Base-by-base conservation (phyloP, 1,284 basidiomycete genomes). In the Tylopilus sp. region DNA sequence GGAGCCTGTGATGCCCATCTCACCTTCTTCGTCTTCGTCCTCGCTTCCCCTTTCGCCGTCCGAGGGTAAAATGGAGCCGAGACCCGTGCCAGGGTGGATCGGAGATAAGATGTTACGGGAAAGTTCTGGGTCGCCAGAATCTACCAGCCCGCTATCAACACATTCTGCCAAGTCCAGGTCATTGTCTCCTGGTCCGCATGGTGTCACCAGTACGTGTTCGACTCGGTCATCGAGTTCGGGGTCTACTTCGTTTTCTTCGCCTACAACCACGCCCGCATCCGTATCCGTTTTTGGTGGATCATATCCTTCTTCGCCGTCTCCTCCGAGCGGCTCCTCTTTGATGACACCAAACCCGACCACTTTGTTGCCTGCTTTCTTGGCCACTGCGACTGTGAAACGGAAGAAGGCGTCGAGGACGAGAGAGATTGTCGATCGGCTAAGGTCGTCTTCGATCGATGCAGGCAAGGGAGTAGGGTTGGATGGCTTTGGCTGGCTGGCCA, bases 381-480 rank as follows among this genome's bases (percentile, higher is more conserved):
- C 60, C 2, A 57, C 55, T 13, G 19, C 58, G 25, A 25, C 29
- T 16, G 51, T 44, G 39, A 62, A 66, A 38, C 56, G 56, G 13
- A 64, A 62, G 52, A 62, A 60, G 52, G 15, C 44, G 9, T 66
- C 63, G 21, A 51, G 59, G 35, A 63, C 64, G 48, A 59, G 62
- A 19, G 61, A 63, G 47, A 66, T 63, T 31, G 60, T 63, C 3
- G 61, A 66, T 46, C 58, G 48, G 28, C 18, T 66, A 41, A 59
- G 60, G 48, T 63, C 60, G 29, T 53, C 52, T 35, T 65, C 59
- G 16, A 38, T 60, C 7, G 59, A 64, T 51, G 50, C 31, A 1
- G 61, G 56, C 12, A 62, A 49, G 44, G 47, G 48, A 10, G 37
- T 31, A 8, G 54, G 15, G 4, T 19, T 21, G 40, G 60, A 55